These are phyloP conservation scores for Flaveria trinervia DNA, from an alignment of 129 eudicot genomes.

Conservation along the genomic window DNA sequence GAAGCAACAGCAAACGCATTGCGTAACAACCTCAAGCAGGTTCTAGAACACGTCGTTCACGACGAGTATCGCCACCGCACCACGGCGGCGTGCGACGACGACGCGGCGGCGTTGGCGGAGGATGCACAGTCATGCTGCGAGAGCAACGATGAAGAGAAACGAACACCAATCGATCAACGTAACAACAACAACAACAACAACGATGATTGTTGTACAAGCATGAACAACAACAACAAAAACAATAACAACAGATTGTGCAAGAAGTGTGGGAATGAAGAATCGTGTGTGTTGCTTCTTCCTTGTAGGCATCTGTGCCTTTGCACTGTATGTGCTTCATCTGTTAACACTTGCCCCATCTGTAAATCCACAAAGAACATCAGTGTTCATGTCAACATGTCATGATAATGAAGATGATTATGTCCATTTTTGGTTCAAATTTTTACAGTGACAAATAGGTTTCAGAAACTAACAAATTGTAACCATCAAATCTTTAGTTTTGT, in stretches of 20 bases:
- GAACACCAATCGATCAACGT: background rate
- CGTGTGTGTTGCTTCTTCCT: slow-evolving; percentile 75
- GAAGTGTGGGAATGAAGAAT: slow-evolving; percentile 64
- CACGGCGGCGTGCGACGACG: slow-evolving; percentile 25
- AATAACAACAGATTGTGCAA: slow-evolving; percentile 52
- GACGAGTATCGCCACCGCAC: slow-evolving; percentile 36
- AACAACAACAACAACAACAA: slow-evolving; percentile 16
- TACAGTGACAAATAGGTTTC: slow-evolving; percentile 30
- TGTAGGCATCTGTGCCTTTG: slow-evolving; percentile 94
- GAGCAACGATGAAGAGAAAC: slow-evolving; percentile 48
- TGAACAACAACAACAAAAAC: background rate
- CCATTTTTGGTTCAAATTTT: background rate
- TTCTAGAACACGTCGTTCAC: slow-evolving; percentile 49
- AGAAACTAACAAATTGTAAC: slow-evolving; percentile 37
- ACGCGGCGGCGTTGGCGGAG: slow-evolving; percentile 41
- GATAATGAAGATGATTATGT: background rate
- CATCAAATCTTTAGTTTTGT: slow-evolving; percentile 9
- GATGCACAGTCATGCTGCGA: slow-evolving; percentile 92
- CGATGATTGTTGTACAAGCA: slow-evolving; percentile 27
- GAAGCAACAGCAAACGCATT: slow-evolving; percentile 90
- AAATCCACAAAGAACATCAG: slow-evolving; percentile 65
- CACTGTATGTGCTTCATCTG: slow-evolving; percentile 62
- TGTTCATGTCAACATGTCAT: slow-evolving; percentile 78
- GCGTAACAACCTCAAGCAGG: slow-evolving; percentile 68
- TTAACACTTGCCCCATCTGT: slow-evolving; percentile 77